Evolutionary conservation across 2,329 filamentous ascomycete species (phyloP).

Genomic region (Ophiostoma populinum): DNA sequence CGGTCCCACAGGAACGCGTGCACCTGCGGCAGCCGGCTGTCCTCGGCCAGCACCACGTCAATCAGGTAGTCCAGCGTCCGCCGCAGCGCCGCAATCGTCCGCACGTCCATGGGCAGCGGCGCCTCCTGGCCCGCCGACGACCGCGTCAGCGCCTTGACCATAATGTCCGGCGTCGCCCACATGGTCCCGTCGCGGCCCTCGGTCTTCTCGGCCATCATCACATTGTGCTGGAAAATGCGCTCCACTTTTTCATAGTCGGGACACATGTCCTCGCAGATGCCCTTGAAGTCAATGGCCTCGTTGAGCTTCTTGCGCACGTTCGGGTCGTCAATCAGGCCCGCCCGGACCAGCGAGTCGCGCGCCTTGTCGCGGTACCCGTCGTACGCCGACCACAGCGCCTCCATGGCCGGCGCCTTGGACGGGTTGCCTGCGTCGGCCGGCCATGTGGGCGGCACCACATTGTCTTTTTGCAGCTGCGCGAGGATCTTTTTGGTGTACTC

Average conservation of each 20-base stretch:
- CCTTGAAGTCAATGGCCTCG: constrained; percentile 49
- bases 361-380: constrained; percentile 40
- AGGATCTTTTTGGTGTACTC: constrained; percentile 32
- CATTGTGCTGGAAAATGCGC: constrained; percentile 43
- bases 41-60: constrained; percentile 38
- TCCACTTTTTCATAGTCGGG: constrained; percentile 48
- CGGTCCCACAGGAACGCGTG: constrained; percentile 54
- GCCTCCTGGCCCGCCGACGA: constrained; percentile 53
- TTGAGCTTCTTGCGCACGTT: constrained; percentile 43
- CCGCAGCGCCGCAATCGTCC: constrained; percentile 39
- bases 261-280: constrained; percentile 53
- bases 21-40: constrained; percentile 30
- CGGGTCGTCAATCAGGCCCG: constrained; percentile 46
- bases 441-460: constrained; percentile 36
- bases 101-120: constrained; percentile 49
- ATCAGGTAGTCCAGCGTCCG: constrained; percentile 47
- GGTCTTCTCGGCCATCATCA: constrained; percentile 37
- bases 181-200: constrained; percentile 20
- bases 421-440: constrained; percentile 36
- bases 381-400: constrained; percentile 36
- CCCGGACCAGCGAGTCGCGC: constrained; percentile 38
- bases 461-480: constrained; percentile 34
- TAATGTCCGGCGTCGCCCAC: constrained; percentile 31
- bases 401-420: constrained; percentile 31
- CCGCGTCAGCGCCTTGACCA: constrained; percentile 51